Percentiles rank a stretch among this genome's conserved stretches.
phyloP scores from a whole-genome alignment of 1,284 basidiomycete genomes.

The Sphagnurus paluster region DNA sequence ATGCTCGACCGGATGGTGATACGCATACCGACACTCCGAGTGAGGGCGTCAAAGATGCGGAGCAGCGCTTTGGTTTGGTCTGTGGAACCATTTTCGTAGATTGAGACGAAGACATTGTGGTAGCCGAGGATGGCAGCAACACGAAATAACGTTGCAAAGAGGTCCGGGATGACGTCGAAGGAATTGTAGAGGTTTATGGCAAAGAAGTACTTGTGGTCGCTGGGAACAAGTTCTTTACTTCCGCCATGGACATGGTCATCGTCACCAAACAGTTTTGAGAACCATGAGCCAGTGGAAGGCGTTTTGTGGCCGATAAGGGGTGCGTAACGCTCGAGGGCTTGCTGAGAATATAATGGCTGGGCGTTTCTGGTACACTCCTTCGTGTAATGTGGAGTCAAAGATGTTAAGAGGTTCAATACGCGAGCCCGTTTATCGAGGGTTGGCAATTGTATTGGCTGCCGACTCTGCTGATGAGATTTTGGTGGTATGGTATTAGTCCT shows the following conservation, averaged over 20 bases:
- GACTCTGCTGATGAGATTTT: constrained; percentile 50
- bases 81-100: constrained; percentile 95
- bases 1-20: constrained; percentile 89
- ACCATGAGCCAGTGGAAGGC: constrained; percentile 62
- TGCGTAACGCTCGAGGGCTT: constrained; percentile 82
- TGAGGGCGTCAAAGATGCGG: constrained; percentile 89
- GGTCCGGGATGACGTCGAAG: constrained; percentile 96
- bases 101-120: constrained; percentile 95
- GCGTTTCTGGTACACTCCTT: constrained; percentile 84
- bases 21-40: constrained; percentile 84
- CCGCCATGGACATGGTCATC: constrained; percentile 37
- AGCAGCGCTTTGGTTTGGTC: constrained; percentile 96
- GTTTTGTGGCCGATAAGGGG: constrained; percentile 78
- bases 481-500: constrained; percentile 48
- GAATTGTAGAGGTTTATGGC: constrained; percentile 98
- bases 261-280: constrained; percentile 51
- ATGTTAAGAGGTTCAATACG: constrained; percentile 83
- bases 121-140: constrained; percentile 87
- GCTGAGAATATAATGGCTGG: constrained; percentile 81
- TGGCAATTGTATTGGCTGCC: constrained; percentile 66
- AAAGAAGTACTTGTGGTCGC: constrained; percentile 95
- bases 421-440: constrained; percentile 79
- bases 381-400: constrained; percentile 87
- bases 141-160: constrained; percentile 94
- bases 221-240: constrained; percentile 45